Evolutionary conservation across 352 stramenopile species (phyloP).

Genomic region (Pythium biforme): DNA sequence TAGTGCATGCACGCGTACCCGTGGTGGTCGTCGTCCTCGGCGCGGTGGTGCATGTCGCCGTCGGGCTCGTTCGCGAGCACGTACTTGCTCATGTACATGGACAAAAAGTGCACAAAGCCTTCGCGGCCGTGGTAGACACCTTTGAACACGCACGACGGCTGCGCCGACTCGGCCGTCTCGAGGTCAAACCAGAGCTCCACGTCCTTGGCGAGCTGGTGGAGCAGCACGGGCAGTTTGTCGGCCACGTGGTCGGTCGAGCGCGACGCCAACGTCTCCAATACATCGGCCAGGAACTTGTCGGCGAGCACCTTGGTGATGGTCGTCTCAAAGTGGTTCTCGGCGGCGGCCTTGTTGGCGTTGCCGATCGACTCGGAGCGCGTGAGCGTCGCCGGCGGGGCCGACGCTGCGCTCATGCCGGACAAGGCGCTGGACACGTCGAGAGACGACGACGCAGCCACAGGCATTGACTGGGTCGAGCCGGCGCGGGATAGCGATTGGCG

Average conservation of each 20-base stretch:
- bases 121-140: constrained; percentile 85
- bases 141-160: constrained; percentile 86
- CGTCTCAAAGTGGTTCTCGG: constrained; percentile 31
- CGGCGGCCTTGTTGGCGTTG: not conserved
- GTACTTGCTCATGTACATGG: constrained; percentile 83
- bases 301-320: constrained; percentile 69
- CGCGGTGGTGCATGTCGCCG: constrained; percentile 46
- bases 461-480: not conserved
- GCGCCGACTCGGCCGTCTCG: constrained; percentile 65
- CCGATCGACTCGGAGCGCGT: constrained; percentile 13
- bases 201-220: constrained; percentile 86
- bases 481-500: constrained; percentile 15
- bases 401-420: constrained; percentile 45
- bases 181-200: constrained; percentile 83
- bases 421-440: constrained; percentile 4
- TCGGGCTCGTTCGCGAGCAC: constrained; percentile 52
- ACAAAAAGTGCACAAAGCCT: constrained; percentile 81
- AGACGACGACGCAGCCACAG: not conserved
- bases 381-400: not conserved
- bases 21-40: constrained; percentile 78
- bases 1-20: constrained; percentile 54
- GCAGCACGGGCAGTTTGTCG: constrained; percentile 58
- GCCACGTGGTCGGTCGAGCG: constrained; percentile 43
- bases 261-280: constrained; percentile 52
- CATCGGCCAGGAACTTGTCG: constrained; percentile 65